Base-by-base conservation (phyloP, 106 monocot genomes). In the Triglochin maritima region DNA sequence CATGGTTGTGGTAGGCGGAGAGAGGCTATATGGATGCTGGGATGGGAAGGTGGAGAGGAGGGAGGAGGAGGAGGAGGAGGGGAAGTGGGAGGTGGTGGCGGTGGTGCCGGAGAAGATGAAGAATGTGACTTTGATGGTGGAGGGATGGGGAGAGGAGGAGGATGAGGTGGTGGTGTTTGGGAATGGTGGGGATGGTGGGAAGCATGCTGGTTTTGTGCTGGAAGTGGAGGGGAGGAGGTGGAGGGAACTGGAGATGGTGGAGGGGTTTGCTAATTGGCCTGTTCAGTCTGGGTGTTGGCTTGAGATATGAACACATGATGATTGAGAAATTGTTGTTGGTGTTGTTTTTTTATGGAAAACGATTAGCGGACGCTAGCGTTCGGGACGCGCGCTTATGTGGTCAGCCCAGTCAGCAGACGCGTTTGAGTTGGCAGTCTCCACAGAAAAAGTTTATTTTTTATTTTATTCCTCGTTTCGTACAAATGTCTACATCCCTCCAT, bases 1-100 rank as follows among this genome's bases (percentile, higher is more conserved):
- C 42, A 72, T 71, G 68, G 63, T 56, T 46, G 79, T 56, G 14
- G 72, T 78, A 7, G 59, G 6, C n/a, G 66, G 68, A 49, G 80
- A 78, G 65, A 67, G 59, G 78, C 49, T 87, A n/a, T 82, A 74
- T 68, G 58, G 72, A 57, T 66, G 72, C 17, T 7, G 17, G 16
- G 71, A 60, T 1, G 29, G 54, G 3, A 64, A 77, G 9, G 42
- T 82, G 69, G 69, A 59, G 53, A 81, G 59, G 43, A 7, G 9
- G 67, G 84, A 77, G 65, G 47, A 50, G 3, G 72, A 13, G 9
- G 73, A 56, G 44, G 45, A 29, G 11, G 58, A 12, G 15, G 71
- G 53, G 11, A 17, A 43, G 46, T 86, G 86, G 90, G 62, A 67
- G 50, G 59, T 8, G 54, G 70, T 81, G 71, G 77, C 71, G 46